Conservation (phyloP, 2,329 filamentous ascomycete species). For the Cladosporium sp. region DNA sequence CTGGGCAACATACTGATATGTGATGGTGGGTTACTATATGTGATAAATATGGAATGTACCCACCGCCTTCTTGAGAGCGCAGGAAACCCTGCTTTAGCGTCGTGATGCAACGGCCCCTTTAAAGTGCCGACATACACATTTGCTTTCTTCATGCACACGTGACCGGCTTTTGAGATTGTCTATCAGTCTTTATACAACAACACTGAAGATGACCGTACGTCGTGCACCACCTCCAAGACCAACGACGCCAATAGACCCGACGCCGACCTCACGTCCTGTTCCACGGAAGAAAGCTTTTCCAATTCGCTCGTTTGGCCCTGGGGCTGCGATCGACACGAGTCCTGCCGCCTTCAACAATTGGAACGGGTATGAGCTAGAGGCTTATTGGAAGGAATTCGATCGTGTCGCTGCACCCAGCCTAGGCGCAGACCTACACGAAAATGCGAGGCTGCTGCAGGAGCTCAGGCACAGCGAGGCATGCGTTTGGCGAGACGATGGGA, state of each 20-base stretch:
- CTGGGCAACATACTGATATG: background rate
- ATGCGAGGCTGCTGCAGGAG: background rate
- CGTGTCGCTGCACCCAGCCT: background rate
- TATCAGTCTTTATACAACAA: background rate
- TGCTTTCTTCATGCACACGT: background rate
- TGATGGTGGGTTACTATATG: background rate
- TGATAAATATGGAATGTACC: background rate
- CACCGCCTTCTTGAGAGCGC: background rate
- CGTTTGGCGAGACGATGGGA: background rate
- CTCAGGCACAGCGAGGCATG: background rate
- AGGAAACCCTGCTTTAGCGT: background rate
- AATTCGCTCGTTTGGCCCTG: background rate
- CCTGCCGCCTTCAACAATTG: background rate
- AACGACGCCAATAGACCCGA: constrained; percentile 5
- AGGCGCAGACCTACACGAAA: background rate
- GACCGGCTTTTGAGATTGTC: background rate
- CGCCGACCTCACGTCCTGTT: constrained; percentile 5
- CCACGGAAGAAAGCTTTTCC: background rate
- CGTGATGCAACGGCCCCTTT: background rate
- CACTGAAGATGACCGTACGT: background rate
- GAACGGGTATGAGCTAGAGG: background rate
- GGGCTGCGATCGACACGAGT: background rate
- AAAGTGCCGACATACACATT: background rate
- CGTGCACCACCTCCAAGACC: background rate
- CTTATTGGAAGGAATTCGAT: background rate